Conservation (phyloP, 805 yeast genomes). For the Saturnispora dispora region DNA sequence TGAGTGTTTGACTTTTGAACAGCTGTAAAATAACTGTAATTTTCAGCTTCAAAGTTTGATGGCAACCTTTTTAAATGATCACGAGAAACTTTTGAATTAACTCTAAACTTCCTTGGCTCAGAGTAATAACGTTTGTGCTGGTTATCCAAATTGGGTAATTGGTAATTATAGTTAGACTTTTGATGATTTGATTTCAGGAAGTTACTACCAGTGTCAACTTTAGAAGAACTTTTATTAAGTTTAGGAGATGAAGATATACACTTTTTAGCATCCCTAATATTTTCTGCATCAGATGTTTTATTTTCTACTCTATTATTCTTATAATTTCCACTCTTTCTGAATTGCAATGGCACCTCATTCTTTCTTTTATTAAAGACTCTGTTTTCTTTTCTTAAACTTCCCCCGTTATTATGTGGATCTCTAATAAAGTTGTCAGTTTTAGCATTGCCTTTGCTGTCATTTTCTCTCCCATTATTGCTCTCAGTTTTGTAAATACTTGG, state of each 20-base stretch:
- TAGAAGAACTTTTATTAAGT: not conserved
- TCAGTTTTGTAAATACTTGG: not conserved
- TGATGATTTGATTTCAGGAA: not conserved
- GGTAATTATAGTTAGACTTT: not conserved
- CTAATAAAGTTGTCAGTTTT: not conserved
- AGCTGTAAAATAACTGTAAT: constrained; percentile 1
- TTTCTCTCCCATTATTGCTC: not conserved
- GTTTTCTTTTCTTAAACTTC: not conserved
- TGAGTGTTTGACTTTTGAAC: not conserved
- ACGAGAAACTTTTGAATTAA: not conserved
- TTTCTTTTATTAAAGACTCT: not conserved
- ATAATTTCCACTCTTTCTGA: constrained; percentile 4
- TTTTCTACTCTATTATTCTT: not conserved
- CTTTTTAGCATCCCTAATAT: not conserved
- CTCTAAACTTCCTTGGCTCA: not conserved
- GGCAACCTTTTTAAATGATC: not conserved
- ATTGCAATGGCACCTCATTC: not conserved
- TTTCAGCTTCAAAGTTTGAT: not conserved
- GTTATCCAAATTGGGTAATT: not conserved
- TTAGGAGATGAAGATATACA: not conserved
- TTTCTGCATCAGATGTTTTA: not conserved
- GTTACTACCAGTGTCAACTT: not conserved
- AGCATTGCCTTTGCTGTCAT: not conserved
- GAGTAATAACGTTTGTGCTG: not conserved
- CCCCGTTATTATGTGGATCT: not conserved